Evolutionary conservation across 192 early-diverging fungal species (phyloP).

Genomic region (Kickxella alabastrina): DNA sequence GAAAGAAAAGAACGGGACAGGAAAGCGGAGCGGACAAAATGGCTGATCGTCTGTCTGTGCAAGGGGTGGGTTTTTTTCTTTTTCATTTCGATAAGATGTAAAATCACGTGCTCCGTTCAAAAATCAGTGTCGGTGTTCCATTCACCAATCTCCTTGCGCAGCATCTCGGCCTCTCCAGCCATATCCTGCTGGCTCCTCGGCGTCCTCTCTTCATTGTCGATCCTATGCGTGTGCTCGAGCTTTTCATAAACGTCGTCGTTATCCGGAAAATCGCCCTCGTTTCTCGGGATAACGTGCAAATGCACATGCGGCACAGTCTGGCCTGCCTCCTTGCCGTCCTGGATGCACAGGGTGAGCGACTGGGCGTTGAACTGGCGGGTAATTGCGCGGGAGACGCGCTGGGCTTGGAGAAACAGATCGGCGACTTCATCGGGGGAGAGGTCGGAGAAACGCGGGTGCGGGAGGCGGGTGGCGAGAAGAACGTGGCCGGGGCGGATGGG

Average conservation of each 20-base stretch:
- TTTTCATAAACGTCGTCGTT: conserved; percentile 89
- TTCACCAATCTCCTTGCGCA: conserved; percentile 29
- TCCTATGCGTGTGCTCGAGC: conserved; percentile 54
- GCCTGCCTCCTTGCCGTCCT: conserved; percentile 72
- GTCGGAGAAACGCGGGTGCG: conserved; percentile 69
- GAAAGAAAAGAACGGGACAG: no score
- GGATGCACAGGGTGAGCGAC: conserved; percentile 74
- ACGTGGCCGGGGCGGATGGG: conserved; percentile 82
- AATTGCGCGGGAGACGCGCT: conserved; percentile 67
- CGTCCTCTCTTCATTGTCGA: conserved; percentile 68
- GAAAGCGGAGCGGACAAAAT: no score
- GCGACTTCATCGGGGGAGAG: conserved; percentile 73
- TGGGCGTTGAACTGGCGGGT: conserved; percentile 69
- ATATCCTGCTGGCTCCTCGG: conserved; percentile 78
- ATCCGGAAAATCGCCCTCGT: conserved; percentile 69
- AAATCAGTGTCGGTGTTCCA: conserved; percentile 3
- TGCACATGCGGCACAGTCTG: conserved; percentile 90
- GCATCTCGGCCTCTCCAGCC: conserved; percentile 47
- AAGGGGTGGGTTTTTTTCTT: not conserved
- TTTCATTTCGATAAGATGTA: not conserved
- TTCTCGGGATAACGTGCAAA: conserved; percentile 86
- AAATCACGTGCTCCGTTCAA: not conserved
- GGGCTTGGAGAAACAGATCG: conserved; percentile 80
- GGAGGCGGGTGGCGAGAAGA: conserved; percentile 67
- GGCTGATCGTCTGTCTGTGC: conserved; percentile 4